These are phyloP conservation scores for Penicillium sp. DNA, from an alignment of 2,329 filamentous ascomycete species.

Conservation along the genomic window DNA sequence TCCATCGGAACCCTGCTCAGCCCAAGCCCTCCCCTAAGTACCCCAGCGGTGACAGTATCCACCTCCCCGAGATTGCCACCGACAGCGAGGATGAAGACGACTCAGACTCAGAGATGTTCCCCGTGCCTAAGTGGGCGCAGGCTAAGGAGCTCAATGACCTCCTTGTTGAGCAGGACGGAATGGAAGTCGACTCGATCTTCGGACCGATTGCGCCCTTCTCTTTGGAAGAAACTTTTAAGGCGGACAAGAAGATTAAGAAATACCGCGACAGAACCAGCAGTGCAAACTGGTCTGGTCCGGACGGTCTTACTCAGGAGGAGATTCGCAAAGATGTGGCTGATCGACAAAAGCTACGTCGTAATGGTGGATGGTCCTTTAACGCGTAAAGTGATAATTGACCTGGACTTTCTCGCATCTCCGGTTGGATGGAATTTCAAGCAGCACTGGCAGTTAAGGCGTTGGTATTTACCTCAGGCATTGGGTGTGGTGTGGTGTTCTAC, in stretches of 20 bases:
- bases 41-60: slow-evolving; percentile 84
- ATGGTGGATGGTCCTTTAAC: slow-evolving; percentile 79
- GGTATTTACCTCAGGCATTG: slow-evolving; percentile 5
- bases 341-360: slow-evolving; percentile 73
- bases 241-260: slow-evolving; percentile 83
- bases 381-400: no score
- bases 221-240: slow-evolving; percentile 95
- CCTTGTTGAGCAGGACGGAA: slow-evolving; percentile 76
- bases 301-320: slow-evolving; percentile 84
- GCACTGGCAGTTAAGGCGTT: slow-evolving; percentile 6
- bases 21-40: slow-evolving; percentile 76
- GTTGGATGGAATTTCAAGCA: slow-evolving; percentile 1
- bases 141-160: slow-evolving; percentile 76
- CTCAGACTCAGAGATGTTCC: slow-evolving; percentile 60
- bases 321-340: slow-evolving; percentile 77
- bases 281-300: slow-evolving; percentile 85
- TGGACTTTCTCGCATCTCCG: background rate
- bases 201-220: slow-evolving; percentile 83
- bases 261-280: slow-evolving; percentile 90
- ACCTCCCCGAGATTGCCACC: slow-evolving; percentile 91
- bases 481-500: slow-evolving; percentile 6
- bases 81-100: slow-evolving; percentile 84
- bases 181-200: slow-evolving; percentile 78
- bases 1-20: slow-evolving; percentile 31
- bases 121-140: slow-evolving; percentile 81